Percentiles rank a stretch among this genome's conserved stretches.
Evolutionary conservation across 257 asterid genomes (phyloP).

Genomic region (Solanum lignicaule): DNA sequence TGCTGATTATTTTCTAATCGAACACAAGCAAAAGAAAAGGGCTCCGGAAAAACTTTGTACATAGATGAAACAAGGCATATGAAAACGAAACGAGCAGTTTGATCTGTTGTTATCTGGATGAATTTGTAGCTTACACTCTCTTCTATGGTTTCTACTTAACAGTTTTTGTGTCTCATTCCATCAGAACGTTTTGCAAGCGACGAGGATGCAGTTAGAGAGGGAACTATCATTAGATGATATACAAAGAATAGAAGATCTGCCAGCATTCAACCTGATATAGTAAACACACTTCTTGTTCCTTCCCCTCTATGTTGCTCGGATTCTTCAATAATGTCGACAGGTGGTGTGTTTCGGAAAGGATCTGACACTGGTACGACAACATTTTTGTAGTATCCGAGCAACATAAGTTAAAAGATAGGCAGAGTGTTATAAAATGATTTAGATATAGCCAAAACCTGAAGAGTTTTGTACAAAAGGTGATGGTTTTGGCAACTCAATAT

Average conservation of each 20-base stretch:
- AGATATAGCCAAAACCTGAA: neutral
- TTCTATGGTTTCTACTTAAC: neutral
- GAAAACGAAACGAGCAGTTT: neutral
- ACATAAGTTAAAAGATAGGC: neutral
- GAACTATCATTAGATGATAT: constrained; percentile 84
- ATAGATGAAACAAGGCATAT: neutral
- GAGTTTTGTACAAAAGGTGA: neutral
- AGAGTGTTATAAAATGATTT: neutral
- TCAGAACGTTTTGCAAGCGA: constrained; percentile 74
- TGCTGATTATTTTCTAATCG: neutral
- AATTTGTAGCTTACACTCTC: neutral
- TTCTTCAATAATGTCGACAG: neutral
- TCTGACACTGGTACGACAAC: neutral
- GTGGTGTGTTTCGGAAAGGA: neutral
- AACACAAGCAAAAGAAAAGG: neutral
- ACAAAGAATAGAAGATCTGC: constrained; percentile 66
- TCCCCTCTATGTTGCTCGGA: neutral
- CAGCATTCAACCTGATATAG: constrained; percentile 66
- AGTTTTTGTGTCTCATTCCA: neutral
- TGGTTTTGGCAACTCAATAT: neutral
- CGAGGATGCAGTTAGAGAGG: constrained; percentile 77
- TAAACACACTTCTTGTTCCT: neutral
- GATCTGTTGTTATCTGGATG: neutral
- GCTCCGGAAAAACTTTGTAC: neutral
- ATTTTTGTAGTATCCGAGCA: neutral